Evolutionary conservation across 257 asterid species (phyloP).

Genomic region (Nicotiana obtusifolia): DNA sequence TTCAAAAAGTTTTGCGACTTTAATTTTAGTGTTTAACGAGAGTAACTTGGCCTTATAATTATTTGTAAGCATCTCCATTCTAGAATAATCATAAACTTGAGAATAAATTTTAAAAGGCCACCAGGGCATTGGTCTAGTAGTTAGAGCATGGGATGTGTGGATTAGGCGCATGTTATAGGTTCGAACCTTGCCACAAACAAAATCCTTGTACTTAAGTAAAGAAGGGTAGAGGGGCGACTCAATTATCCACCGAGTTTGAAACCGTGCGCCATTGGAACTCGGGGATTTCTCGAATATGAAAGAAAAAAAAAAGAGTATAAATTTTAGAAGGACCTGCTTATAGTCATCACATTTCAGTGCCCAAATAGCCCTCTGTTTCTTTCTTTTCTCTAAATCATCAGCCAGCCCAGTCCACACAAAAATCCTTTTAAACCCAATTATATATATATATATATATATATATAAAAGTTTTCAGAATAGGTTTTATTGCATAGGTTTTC

Average conservation of each 20-base stretch:
- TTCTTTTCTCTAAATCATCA: background rate
- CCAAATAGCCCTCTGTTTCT: background rate
- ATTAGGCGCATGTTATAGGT: too few species aligned
- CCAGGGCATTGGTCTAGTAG: too few species aligned
- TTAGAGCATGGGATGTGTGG: too few species aligned
- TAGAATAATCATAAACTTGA: background rate
- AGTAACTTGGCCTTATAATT: background rate
- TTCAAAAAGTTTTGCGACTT: background rate
- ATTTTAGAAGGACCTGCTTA: background rate
- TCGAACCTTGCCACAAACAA: too few species aligned
- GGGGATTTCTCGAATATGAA: too few species aligned
- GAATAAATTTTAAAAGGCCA: background rate
- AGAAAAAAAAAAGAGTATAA: background rate
- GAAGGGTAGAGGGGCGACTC: too few species aligned
- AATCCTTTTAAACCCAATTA: background rate
- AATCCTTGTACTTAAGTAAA: too few species aligned
- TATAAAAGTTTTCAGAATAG: too few species aligned
- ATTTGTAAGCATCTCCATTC: background rate
- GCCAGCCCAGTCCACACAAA: background rate
- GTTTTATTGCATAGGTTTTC: too few species aligned
- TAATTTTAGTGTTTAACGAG: background rate
- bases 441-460: too few species aligned
- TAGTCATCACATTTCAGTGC: background rate
- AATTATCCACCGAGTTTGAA: too few species aligned
- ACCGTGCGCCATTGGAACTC: too few species aligned